A percentile compares a stretch with the other conserved stretches of the same genome.
Conservation (phyloP, 768 basidiomycete species). For the Saitozyma sp. region DNA sequence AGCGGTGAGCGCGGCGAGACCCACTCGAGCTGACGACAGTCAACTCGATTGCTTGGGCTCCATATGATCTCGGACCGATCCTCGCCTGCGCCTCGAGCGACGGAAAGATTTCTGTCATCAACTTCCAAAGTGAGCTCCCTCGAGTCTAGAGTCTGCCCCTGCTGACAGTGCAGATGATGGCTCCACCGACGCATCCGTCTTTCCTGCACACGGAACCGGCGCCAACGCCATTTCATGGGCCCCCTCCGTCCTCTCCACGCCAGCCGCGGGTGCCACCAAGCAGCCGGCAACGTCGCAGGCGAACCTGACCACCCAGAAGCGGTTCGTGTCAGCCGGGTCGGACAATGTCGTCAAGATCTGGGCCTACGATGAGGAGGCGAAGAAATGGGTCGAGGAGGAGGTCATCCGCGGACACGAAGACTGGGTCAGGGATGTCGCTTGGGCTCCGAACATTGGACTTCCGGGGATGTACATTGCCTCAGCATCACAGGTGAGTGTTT, state of each 20-base stretch:
- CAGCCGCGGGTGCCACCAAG: slow-evolving; percentile 45
- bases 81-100: slow-evolving; percentile 96
- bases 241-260: slow-evolving; percentile 78
- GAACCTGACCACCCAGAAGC: slow-evolving; percentile 64
- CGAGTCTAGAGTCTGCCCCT: neutral
- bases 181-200: slow-evolving; percentile 91
- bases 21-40: slow-evolving; percentile 58
- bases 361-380: slow-evolving; percentile 81
- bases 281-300: slow-evolving; percentile 51
- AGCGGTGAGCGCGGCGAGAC: slow-evolving; percentile 65
- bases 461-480: slow-evolving; percentile 94
- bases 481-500: slow-evolving; percentile 70
- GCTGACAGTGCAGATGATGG: slow-evolving; percentile 72
- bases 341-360: slow-evolving; percentile 95
- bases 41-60: slow-evolving; percentile 99
- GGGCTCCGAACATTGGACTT: slow-evolving; percentile 95
- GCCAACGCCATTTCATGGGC: slow-evolving; percentile 99
- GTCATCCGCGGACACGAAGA: slow-evolving; percentile 88
- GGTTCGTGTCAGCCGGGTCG: slow-evolving; percentile 93
- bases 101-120: slow-evolving; percentile 92
- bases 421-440: slow-evolving; percentile 98
- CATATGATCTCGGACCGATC: slow-evolving; percentile 94
- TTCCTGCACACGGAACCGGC: slow-evolving; percentile 92
- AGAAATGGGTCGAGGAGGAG: slow-evolving; percentile 89
- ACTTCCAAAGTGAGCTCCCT: slow-evolving; percentile 79